Evolutionary conservation across 139 green algal species (phyloP).

Genomic region (Coelastrella sp.): DNA sequence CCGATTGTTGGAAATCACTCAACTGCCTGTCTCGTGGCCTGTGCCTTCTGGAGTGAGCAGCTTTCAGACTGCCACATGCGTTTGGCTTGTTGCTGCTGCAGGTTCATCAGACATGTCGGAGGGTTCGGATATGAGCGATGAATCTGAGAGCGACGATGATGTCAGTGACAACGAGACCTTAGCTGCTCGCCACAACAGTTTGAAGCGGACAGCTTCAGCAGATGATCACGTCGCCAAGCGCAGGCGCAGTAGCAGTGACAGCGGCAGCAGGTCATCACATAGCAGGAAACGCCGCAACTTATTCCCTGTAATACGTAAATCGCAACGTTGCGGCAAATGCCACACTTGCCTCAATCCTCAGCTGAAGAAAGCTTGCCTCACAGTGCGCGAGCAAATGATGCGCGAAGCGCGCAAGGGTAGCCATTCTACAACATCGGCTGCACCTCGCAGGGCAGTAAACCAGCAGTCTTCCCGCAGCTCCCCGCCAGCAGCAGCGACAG

Average conservation of each 20-base stretch:
- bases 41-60: background rate
- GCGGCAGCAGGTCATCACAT: background rate
- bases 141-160: constrained; percentile 23
- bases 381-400: constrained; percentile 39
- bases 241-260: constrained; percentile 46
- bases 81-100: background rate
- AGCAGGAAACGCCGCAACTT: constrained; percentile 28
- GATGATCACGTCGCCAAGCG: constrained; percentile 21
- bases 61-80: background rate
- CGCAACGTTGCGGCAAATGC: constrained; percentile 63
- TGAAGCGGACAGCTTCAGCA: constrained; percentile 9
- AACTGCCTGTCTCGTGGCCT: too few relatives aligned
- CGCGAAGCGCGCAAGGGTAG: background rate
- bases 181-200: background rate
- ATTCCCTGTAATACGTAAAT: constrained; percentile 31
- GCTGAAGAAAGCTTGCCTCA: constrained; percentile 72
- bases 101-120: background rate
- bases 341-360: constrained; percentile 66
- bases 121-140: background rate
- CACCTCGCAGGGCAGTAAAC: background rate
- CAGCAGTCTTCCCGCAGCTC: background rate
- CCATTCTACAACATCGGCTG: background rate
- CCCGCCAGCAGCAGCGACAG: background rate
- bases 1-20: too few relatives aligned
- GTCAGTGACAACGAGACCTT: constrained; percentile 37